Percentiles rank a stretch among this genome's conserved stretches.
Conservation (phyloP, 2,329 filamentous ascomycete genomes). For the Cucurbitaria berberidis region DNA sequence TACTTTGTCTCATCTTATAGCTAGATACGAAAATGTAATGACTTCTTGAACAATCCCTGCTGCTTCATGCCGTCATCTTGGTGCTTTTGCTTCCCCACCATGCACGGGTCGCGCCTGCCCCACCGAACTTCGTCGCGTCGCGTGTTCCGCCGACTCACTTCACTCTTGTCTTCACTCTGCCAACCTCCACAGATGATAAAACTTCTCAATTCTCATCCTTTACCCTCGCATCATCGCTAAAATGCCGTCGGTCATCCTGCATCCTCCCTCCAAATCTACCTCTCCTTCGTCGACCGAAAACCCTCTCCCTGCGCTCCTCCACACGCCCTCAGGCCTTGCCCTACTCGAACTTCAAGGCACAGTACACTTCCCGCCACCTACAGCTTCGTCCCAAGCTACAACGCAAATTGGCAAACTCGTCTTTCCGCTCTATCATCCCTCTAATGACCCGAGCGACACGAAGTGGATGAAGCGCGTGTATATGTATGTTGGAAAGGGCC, state of each 20-base stretch:
- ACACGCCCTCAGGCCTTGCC: conserved; percentile 87
- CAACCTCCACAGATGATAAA: background rate
- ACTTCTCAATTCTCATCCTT: background rate
- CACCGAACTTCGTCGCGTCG: conserved; percentile 17
- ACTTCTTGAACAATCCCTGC: background rate
- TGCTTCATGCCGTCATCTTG: conserved; percentile 2
- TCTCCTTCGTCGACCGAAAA: conserved; percentile 43
- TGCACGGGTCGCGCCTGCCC: conserved; percentile 10
- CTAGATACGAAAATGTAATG: conserved; percentile 1
- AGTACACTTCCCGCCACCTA: conserved; percentile 71
- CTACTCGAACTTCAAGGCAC: conserved; percentile 92
- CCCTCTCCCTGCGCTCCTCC: conserved; percentile 80
- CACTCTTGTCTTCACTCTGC: background rate
- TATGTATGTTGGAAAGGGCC: conserved; percentile 86
- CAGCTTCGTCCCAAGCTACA: conserved; percentile 34
- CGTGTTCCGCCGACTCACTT: background rate
- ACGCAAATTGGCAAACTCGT: conserved; percentile 73
- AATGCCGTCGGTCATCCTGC: conserved; percentile 43
- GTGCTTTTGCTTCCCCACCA: conserved; percentile 11
- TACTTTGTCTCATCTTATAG: background rate
- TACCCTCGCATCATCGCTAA: background rate
- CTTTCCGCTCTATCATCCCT: conserved; percentile 74
- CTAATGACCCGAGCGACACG: conserved; percentile 59
- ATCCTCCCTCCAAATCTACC: conserved; percentile 12
- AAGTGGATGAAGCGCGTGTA: conserved; percentile 92